Conservation (phyloP, 768 basidiomycete species). For the Collybia nuda region DNA sequence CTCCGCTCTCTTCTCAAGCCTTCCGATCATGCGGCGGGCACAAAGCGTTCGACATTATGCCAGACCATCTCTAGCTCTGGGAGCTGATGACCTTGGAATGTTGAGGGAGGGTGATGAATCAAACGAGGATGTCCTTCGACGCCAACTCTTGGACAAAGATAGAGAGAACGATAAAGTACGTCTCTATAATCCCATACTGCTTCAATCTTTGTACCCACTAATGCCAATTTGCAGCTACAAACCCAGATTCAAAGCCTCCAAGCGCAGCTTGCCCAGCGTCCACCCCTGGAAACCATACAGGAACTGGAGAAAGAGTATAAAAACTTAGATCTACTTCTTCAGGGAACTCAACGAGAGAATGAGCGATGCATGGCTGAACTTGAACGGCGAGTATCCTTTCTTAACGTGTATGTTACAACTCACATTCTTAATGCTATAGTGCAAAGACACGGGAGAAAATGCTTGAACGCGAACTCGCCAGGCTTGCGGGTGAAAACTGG, state of each 20-base stretch:
- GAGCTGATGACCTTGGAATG: constrained; percentile 57
- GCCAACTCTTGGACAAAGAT: constrained; percentile 65
- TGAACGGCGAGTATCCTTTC: constrained; percentile 51
- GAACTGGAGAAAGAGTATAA: constrained; percentile 70
- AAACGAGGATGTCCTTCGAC: constrained; percentile 59
- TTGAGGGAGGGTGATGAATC: constrained; percentile 61
- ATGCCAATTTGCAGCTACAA: constrained; percentile 48
- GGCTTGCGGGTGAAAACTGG: constrained; percentile 79
- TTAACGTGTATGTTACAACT: neutral
- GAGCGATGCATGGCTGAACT: constrained; percentile 82
- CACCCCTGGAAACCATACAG: constrained; percentile 66
- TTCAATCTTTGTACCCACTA: neutral
- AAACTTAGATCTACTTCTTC: constrained; percentile 71
- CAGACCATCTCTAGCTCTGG: constrained; percentile 49
- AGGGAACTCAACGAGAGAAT: constrained; percentile 85
- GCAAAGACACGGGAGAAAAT: constrained; percentile 71
- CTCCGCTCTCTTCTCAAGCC: too few relatives aligned
- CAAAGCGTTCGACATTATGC: constrained; percentile 61
- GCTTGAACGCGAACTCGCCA: constrained; percentile 70
- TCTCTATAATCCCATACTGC: too few relatives aligned
- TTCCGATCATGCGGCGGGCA: constrained; percentile 52
- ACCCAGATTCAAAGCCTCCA: constrained; percentile 64
- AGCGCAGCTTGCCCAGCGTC: constrained; percentile 63
- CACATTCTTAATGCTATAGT: constrained; percentile 27
- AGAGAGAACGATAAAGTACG: constrained; percentile 68